Evolutionary conservation across 2,329 filamentous ascomycete genomes (phyloP).

Genomic region (Boeremia lycopersici): DNA sequence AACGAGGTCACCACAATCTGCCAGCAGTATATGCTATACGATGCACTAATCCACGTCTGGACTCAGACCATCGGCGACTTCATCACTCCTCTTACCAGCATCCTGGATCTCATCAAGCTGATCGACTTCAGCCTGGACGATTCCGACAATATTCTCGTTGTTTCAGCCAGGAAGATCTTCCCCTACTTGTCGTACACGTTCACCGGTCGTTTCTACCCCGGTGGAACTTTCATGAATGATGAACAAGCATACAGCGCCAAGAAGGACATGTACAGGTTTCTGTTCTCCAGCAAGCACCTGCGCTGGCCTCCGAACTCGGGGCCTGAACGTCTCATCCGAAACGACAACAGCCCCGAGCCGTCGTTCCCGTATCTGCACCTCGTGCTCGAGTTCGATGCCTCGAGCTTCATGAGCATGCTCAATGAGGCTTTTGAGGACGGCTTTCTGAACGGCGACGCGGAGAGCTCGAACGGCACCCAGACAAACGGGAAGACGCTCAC

Average conservation of each 20-base stretch:
- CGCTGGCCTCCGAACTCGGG: conserved; percentile 73
- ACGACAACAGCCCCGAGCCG: conserved; percentile 64
- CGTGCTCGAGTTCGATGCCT: conserved; percentile 85
- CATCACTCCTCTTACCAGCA: conserved; percentile 84
- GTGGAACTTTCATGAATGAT: conserved; percentile 75
- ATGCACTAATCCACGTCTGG: conserved; percentile 96
- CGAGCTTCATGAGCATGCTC: conserved; percentile 90
- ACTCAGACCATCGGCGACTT: conserved; percentile 89
- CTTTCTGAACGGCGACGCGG: conserved; percentile 82
- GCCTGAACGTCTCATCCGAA: conserved; percentile 65
- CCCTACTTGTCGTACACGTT: conserved; percentile 91
- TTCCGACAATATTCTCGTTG: conserved; percentile 66
- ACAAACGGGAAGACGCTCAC: conserved; percentile 57
- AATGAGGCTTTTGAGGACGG: conserved; percentile 97
- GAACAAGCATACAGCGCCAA: conserved; percentile 78
- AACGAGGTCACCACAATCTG: conserved; percentile 91
- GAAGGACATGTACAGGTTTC: conserved; percentile 86
- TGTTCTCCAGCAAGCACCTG: conserved; percentile 84
- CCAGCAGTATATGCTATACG: conserved; percentile 89
- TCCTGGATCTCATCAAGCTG: conserved; percentile 68
- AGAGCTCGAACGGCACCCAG: conserved; percentile 62
- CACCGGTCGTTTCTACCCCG: conserved; percentile 90
- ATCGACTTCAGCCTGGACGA: conserved; percentile 62
- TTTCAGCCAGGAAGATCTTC: conserved; percentile 87
- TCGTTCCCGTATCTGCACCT: conserved; percentile 85